Conservation (phyloP, 208 protist species). For the Acanthamoeba sp. region DNA sequence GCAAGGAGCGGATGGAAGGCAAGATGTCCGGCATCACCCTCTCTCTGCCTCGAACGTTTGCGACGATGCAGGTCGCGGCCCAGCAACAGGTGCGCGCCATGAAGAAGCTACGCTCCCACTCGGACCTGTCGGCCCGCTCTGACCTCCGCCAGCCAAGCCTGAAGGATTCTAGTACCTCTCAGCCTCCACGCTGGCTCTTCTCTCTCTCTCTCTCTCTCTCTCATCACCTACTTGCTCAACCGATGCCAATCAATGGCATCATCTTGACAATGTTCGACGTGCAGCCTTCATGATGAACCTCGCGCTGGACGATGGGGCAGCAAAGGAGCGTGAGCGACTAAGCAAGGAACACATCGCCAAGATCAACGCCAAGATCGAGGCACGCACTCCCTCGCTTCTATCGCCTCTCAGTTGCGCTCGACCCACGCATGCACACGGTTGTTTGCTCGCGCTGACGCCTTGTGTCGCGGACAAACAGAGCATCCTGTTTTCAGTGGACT, state of each 20-base stretch:
- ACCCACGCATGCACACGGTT: background rate
- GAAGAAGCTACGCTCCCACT: constrained; percentile 41
- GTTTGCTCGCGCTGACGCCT: background rate
- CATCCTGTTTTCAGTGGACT: background rate
- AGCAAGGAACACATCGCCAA: background rate
- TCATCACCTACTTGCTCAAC: background rate
- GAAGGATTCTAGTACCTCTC: background rate
- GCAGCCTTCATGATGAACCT: constrained; percentile 14
- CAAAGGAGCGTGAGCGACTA: constrained; percentile 22
- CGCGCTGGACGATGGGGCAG: background rate
- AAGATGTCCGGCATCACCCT: constrained; percentile 64
- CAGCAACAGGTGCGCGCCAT: background rate
- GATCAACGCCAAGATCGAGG: constrained; percentile 36
- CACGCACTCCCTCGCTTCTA: too few relatives aligned
- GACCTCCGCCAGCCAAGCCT: background rate
- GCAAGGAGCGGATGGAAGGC: background rate
- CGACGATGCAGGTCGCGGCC: background rate
- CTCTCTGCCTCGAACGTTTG: background rate
- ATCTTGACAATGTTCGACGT: background rate
- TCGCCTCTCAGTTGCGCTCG: background rate
- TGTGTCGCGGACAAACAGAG: background rate
- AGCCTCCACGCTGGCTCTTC: background rate
- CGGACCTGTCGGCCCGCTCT: background rate
- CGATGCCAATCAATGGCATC: background rate
- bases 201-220: too few relatives aligned